Conservation (phyloP, 495 filamentous ascomycete species). For the Cudoniella acicularis region DNA sequence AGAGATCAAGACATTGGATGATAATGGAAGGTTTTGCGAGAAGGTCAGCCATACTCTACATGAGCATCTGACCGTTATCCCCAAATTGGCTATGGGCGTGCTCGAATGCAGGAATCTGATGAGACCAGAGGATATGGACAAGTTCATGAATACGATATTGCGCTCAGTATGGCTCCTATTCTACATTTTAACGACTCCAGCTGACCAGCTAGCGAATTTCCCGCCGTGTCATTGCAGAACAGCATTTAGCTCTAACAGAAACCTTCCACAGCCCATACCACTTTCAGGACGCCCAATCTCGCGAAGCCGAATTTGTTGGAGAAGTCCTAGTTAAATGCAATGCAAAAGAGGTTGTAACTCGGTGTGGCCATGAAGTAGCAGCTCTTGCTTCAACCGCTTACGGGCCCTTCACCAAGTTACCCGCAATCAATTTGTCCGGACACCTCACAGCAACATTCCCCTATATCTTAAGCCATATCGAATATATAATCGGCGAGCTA, state of each 20-base stretch:
- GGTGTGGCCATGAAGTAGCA: conserved; percentile 69
- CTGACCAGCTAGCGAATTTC: conserved; percentile 70
- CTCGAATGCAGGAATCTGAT: conserved; percentile 81
- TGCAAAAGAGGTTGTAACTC: conserved; percentile 81
- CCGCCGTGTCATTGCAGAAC: conserved; percentile 93
- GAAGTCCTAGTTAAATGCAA: conserved; percentile 95
- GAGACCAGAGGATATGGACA: conserved; percentile 73
- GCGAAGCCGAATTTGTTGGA: conserved; percentile 81
- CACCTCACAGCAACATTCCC: conserved; percentile 90
- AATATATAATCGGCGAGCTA: conserved; percentile 96
- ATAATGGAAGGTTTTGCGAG: conserved; percentile 87
- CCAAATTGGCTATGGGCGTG: conserved; percentile 89
- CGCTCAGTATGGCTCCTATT: conserved; percentile 62
- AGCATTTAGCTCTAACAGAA: conserved; percentile 94
- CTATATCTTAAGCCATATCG: conserved; percentile 91
- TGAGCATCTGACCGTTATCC: conserved; percentile 91
- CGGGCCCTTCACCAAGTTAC: conserved; percentile 62
- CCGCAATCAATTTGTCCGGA: conserved; percentile 79
- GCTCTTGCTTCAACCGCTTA: conserved; percentile 69
- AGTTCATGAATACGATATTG: conserved; percentile 91
- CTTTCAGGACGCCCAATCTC: conserved; percentile 67
- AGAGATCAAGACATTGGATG: conserved; percentile 79
- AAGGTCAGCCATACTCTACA: conserved; percentile 72
- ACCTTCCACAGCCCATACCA: conserved; percentile 93
- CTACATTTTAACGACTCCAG: conserved; percentile 6